A percentile compares a stretch with the other conserved stretches of the same genome.
phyloP scores from a whole-genome alignment of 495 filamentous ascomycete species.

The Aspergillus bridgeri region DNA sequence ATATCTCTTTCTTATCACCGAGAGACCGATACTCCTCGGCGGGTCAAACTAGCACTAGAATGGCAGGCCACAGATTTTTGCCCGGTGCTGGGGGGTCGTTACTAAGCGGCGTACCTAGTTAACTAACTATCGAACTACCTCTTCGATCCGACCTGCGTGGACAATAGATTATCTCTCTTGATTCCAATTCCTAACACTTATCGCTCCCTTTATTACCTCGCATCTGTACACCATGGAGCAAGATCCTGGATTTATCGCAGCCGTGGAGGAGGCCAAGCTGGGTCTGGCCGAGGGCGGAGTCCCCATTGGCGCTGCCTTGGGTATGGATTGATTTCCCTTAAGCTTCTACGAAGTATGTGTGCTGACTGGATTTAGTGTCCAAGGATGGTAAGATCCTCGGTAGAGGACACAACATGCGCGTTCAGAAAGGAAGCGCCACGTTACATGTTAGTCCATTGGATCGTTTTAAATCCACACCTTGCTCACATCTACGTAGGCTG shows the following conservation, averaged over 20 bases:
- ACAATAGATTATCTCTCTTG: background rate
- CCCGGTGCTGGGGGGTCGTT: no score
- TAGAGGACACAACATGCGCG: constrained; percentile 77
- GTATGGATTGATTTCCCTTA: background rate
- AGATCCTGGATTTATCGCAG: constrained; percentile 51
- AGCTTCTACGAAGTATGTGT: no score
- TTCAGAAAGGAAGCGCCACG: constrained; percentile 72
- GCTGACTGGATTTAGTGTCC: constrained; percentile 48
- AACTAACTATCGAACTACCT: no score
- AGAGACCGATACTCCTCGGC: constrained; percentile 6
- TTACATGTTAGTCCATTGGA: constrained; percentile 58
- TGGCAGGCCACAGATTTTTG: constrained; percentile 12
- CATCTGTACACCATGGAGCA: constrained; percentile 36
- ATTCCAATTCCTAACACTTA: background rate
- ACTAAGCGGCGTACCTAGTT: constrained; percentile 6
- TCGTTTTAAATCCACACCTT: background rate
- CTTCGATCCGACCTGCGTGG: background rate
- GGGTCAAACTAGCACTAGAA: constrained; percentile 17
- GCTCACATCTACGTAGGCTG: constrained; percentile 51
- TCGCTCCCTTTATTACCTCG: background rate
- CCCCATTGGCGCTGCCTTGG: constrained; percentile 69
- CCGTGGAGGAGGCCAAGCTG: constrained; percentile 73
- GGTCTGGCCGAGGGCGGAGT: constrained; percentile 73
- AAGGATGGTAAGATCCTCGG: constrained; percentile 70
- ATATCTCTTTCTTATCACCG: background rate